Evolutionary conservation across 805 yeast genomes (phyloP).

Genomic region (Hanseniaspora vineae): DNA sequence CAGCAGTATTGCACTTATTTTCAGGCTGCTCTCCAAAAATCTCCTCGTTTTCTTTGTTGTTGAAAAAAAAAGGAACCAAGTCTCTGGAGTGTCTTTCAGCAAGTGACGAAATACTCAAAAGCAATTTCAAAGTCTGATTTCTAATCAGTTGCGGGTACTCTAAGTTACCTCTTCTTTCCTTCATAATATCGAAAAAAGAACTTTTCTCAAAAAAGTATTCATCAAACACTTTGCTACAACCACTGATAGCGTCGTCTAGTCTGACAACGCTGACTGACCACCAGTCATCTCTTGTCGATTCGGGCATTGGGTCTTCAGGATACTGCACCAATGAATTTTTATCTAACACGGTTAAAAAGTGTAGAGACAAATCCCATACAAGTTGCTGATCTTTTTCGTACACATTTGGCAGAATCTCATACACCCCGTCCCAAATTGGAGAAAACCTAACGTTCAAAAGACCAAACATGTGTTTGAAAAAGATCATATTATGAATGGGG

Average conservation of each 20-base stretch:
- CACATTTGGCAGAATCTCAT: conserved; percentile 42
- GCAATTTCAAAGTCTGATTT: conserved; percentile 42
- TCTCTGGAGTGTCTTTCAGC: conserved; percentile 52
- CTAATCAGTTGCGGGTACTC: conserved; percentile 36
- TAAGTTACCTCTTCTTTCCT: conserved; percentile 17
- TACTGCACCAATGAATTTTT: conserved; percentile 10
- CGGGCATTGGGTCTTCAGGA: conserved; percentile 6
- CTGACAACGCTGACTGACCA: conserved; percentile 38
- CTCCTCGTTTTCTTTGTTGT: conserved; percentile 14
- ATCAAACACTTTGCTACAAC: conserved; percentile 16
- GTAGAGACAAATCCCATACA: conserved; percentile 44
- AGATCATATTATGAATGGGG: conserved; percentile 14
- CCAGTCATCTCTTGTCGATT: conserved; percentile 1
- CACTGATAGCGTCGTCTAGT: conserved; percentile 29
- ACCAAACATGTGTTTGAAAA: conserved; percentile 49
- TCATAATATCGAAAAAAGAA: neutral
- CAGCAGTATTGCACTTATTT: conserved; percentile 7
- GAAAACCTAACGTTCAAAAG: conserved; percentile 61
- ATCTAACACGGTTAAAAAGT: conserved; percentile 20
- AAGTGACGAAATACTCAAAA: conserved; percentile 45
- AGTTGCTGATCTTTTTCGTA: conserved; percentile 27
- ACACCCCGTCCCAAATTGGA: conserved; percentile 74
- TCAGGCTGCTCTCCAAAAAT: conserved; percentile 4
- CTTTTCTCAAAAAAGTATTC: conserved; percentile 19
- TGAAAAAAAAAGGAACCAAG: conserved; percentile 46